These are phyloP conservation scores for Metschnikowia peoriensis DNA, from an alignment of 805 yeast genomes.

Conservation along the genomic window DNA sequence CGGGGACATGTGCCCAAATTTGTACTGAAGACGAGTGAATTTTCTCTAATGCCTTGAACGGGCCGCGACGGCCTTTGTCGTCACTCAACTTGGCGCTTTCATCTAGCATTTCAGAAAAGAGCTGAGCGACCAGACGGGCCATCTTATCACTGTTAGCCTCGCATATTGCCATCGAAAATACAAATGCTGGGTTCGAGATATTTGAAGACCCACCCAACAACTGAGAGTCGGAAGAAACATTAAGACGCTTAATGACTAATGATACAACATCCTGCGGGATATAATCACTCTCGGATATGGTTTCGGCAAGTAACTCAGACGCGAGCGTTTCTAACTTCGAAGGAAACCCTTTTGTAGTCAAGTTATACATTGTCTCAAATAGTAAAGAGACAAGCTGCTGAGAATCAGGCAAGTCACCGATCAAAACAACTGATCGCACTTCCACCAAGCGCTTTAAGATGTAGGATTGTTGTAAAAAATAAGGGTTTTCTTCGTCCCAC, in stretches of 20 bases:
- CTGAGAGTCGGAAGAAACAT: conserved; percentile 23
- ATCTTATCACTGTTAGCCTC: conserved; percentile 67
- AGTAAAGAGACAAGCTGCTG: conserved; percentile 51
- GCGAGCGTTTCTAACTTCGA: conserved; percentile 58
- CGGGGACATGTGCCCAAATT: conserved; percentile 79
- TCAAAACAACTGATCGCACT: conserved; percentile 68
- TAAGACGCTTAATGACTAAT: conserved; percentile 58
- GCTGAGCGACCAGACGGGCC: conserved; percentile 73
- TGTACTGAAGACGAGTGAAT: conserved; percentile 63
- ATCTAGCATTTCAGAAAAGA: conserved; percentile 72
- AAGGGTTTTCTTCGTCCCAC: conserved; percentile 54
- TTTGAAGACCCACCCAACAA: conserved; percentile 28
- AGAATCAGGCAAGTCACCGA: conserved; percentile 71
- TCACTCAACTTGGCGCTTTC: conserved; percentile 35
- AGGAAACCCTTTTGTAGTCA: conserved; percentile 46
- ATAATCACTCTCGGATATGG: conserved; percentile 66
- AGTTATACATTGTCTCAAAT: conserved; percentile 62
- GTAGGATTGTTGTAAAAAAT: conserved; percentile 61
- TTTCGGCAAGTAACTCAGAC: conserved; percentile 70
- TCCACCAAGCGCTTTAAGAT: conserved; percentile 69
- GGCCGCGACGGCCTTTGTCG: conserved; percentile 11
- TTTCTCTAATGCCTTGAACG: conserved; percentile 49
- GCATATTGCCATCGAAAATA: conserved; percentile 65
- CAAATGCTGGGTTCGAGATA: conserved; percentile 57
- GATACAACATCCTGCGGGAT: conserved; percentile 62